phyloP scores from a whole-genome alignment of 805 yeast species.

The Suhomyces vadensis region DNA sequence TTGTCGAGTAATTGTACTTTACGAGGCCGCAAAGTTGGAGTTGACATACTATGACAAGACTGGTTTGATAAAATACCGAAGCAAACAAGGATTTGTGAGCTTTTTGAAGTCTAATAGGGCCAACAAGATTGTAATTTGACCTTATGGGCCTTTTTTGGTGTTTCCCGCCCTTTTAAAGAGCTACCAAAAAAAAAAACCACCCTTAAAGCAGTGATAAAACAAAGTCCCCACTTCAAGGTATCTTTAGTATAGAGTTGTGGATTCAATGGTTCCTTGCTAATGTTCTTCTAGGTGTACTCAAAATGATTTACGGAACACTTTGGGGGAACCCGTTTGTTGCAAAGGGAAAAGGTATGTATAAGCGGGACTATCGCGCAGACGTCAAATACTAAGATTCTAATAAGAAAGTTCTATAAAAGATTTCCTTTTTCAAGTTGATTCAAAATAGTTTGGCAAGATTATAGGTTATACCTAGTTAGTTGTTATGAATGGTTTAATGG shows the following conservation, averaged over 20 bases:
- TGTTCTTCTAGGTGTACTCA: not conserved
- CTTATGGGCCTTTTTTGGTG: too few relatives aligned
- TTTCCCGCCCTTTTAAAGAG: too few relatives aligned
- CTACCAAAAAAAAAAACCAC: not conserved
- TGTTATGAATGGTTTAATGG: too few relatives aligned
- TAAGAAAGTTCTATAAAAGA: not conserved
- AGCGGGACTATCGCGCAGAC: conserved; percentile 4
- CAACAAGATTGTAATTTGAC: too few relatives aligned
- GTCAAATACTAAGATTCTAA: not conserved
- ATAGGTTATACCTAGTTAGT: too few relatives aligned
- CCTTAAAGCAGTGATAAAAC: not conserved
- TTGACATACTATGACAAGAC: not conserved
- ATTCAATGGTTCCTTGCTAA: not conserved
- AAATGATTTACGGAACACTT: not conserved
- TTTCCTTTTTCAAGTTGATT: too few relatives aligned
- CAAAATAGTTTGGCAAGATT: too few relatives aligned
- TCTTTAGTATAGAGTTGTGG: not conserved
- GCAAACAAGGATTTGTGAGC: too few relatives aligned
- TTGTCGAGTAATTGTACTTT: not conserved
- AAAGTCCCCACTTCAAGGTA: not conserved
- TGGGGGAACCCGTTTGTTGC: not conserved
- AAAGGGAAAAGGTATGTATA: conserved; percentile 5
- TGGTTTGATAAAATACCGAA: too few relatives aligned
- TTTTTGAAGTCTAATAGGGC: not conserved
- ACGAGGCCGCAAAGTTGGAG: not conserved